Percentiles rank a stretch among this genome's conserved stretches.
Evolutionary conservation across 2,329 filamentous ascomycete genomes (phyloP).

Genomic region (Neonectria coccinea): DNA sequence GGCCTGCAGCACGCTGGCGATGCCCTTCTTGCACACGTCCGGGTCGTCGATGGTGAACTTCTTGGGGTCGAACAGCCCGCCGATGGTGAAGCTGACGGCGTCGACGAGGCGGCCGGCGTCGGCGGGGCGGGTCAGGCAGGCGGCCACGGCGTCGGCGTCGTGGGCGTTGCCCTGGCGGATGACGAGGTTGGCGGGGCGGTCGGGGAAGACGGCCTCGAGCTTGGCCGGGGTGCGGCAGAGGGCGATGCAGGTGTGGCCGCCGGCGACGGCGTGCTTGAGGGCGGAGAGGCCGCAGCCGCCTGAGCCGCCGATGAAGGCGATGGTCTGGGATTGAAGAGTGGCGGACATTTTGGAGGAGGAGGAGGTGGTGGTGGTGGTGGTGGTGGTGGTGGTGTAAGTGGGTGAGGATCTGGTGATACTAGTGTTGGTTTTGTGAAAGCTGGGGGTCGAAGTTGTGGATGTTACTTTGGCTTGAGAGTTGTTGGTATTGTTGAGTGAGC

Average conservation of each 20-base stretch:
- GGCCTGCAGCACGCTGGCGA: constrained; percentile 50
- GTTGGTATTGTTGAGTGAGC: not conserved
- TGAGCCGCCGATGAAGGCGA: constrained; percentile 57
- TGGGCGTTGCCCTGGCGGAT: constrained; percentile 55
- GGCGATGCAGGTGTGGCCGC: constrained; percentile 54
- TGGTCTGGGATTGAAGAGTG: constrained; percentile 32
- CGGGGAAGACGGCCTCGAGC: constrained; percentile 49
- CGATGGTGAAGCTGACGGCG: constrained; percentile 55
- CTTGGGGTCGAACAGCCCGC: constrained; percentile 44
- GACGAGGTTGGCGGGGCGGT: constrained; percentile 48
- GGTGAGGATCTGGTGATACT: constrained; percentile 5
- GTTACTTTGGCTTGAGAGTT: not conserved
- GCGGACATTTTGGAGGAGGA: constrained; percentile 33
- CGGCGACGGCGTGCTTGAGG: constrained; percentile 52
- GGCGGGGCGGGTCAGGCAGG: constrained; percentile 47
- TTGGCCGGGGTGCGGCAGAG: constrained; percentile 57
- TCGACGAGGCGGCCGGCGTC: constrained; percentile 50
- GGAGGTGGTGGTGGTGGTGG: constrained; percentile 2
- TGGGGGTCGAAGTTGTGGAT: not conserved
- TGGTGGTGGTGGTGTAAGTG: not conserved
- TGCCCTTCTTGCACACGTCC: constrained; percentile 55
- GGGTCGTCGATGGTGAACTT: constrained; percentile 51
- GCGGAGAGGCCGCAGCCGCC: constrained; percentile 55
- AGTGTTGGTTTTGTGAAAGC: constrained; percentile 1
- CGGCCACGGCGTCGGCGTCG: constrained; percentile 48